Evolutionary conservation across 306 rosid species (phyloP), one percentile per base, ranked within the genome.

Genomic region (Parietaria judaica): DNA sequence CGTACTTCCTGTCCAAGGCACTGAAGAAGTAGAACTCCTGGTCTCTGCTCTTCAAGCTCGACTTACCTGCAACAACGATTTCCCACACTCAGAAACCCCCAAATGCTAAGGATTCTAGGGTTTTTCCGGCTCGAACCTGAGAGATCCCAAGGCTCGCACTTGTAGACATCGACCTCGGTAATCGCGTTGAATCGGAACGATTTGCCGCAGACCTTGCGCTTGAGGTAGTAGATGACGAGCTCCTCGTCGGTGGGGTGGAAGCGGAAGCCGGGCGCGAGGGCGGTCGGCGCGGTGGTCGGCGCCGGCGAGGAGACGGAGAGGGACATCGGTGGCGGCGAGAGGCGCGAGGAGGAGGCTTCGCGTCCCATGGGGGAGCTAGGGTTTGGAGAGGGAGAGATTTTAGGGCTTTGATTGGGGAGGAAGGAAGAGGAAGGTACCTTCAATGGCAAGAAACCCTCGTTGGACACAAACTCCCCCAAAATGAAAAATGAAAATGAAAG

Each of bases 181-280:
- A 94, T 88, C 36, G 95, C 99, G 71, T 89, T 90, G 70, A 88
- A 86, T 74, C 92, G 83, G 73, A 94, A 94, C 66, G 54, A 54
- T 70, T 94, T 94, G 0, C 95, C 89, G 51, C 67, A 69, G 54
- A 88, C 94, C 78, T 94, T 94, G 58, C 99, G 90, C 78, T 88
- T 88, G 23, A 94, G 95, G 78, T 94, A 94, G 81, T 86, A 94
- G 56, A 94, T 88, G 51, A 94, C 94, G 6, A 94, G 94, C 16
- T 94, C 99, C 47, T 94, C 99, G 38, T 94, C 99, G 34, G 99
- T 94, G 1, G 99, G 99, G 77, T 94, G 99, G 56, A 94, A 94
- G 64, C 99, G 76, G 71, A 94, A 94, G 9, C 99, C 99, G 6
- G 99, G 99, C 41, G 99, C 99, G 5, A 94, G 83, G 1, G 94